Evolutionary conservation across 2,329 filamentous ascomycete genomes (phyloP).

Genomic region (Penicillium aurantiogriseum): DNA sequence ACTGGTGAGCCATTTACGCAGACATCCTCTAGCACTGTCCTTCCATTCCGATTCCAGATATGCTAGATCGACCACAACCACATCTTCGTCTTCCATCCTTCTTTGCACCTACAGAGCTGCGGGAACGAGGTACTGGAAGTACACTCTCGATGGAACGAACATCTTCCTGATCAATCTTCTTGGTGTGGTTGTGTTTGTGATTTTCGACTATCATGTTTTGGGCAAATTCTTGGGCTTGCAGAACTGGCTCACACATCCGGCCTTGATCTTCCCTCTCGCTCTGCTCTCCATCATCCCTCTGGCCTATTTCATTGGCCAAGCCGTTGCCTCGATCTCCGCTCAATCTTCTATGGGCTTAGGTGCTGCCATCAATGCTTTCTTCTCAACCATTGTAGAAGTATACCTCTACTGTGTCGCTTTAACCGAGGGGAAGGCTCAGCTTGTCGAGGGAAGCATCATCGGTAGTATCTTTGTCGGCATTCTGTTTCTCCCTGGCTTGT

Average conservation of each 20-base stretch:
- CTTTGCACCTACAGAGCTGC: constrained; percentile 97
- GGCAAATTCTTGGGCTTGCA: constrained; percentile 66
- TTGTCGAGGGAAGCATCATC: constrained; percentile 95
- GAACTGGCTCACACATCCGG: constrained; percentile 73
- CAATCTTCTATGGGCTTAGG: constrained; percentile 98
- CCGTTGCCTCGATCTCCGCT: constrained; percentile 95
- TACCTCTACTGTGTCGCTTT: constrained; percentile 96
- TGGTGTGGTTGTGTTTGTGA: constrained; percentile 87
- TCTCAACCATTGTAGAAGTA: constrained; percentile 95
- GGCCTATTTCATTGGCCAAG: constrained; percentile 97
- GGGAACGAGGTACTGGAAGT: constrained; percentile 97
- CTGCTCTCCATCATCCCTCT: constrained; percentile 91
- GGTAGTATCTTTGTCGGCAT: constrained; percentile 98
- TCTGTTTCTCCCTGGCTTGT: constrained; percentile 87
- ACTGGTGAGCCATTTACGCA: constrained; percentile 83
- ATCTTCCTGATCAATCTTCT: constrained; percentile 98
- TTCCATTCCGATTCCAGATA: constrained; percentile 85
- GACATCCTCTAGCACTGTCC: constrained; percentile 86
- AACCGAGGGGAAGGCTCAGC: constrained; percentile 82
- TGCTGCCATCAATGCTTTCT: constrained; percentile 96
- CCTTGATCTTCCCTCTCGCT: constrained; percentile 79
- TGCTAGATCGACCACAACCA: constrained; percentile 66
- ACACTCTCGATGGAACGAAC: constrained; percentile 96
- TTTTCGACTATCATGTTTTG: constrained; percentile 86
- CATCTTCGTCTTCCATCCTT: constrained; percentile 78